phyloP scores from a whole-genome alignment of 208 protist genomes.

The Porcisia hertigi region DNA sequence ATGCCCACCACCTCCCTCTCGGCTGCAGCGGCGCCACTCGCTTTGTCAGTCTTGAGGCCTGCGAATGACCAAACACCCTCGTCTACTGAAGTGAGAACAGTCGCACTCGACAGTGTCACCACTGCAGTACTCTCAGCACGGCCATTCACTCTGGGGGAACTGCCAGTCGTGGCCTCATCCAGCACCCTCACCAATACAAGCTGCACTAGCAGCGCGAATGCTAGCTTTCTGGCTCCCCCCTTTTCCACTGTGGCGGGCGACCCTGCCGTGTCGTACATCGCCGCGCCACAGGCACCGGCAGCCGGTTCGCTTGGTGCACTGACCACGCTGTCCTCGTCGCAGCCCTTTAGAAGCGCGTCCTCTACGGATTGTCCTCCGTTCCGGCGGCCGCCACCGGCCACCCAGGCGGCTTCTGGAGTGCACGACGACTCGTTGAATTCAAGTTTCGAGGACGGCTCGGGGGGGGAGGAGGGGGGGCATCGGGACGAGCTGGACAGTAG shows the following conservation, averaged over 20 bases:
- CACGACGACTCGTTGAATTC: background rate
- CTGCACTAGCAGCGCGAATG: background rate
- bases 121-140: background rate
- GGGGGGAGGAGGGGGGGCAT: background rate
- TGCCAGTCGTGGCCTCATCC: background rate
- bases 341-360: background rate
- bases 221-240: background rate
- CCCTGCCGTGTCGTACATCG: background rate
- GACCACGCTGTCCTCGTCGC: background rate
- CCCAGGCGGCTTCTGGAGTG: background rate
- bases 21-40: background rate
- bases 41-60: background rate
- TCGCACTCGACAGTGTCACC: background rate
- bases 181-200: constrained; percentile 19
- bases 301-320: background rate
- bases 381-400: background rate
- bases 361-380: background rate
- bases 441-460: constrained; percentile 1
- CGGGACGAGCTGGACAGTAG: constrained; percentile 18
- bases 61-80: background rate
- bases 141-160: background rate
- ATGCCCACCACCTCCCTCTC: no score
- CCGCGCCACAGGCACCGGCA: background rate
- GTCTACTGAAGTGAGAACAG: background rate
- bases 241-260: background rate